Evolutionary conservation across 345 rosid genomes (phyloP), one percentile per base, ranked within the genome.

Genomic region (Citrus medica): DNA sequence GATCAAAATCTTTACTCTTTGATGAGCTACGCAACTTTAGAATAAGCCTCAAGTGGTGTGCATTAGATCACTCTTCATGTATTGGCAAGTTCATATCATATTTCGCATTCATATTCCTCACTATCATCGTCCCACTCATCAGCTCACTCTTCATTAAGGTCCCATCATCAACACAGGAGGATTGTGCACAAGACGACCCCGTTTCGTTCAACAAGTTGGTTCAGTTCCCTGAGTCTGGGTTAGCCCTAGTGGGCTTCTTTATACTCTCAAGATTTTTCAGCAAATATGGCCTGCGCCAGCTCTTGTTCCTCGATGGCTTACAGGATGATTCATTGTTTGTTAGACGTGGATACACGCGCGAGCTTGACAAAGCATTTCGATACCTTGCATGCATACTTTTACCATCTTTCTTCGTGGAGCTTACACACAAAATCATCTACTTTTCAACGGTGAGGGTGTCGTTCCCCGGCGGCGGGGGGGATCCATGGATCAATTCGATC

Each of bases 51-150:
- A 85, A 79, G 73, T 90, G 90, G 90, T 90, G 91, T 9, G 88
- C 93, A 2, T 87, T 93, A 35, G 91, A 93, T 68, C 98, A 93
- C 82, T 87, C 94, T 67, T 78, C 96, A 30, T 68, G 80, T 79
- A 9, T 37, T 2, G 92, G 93, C 30, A 90, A 74, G 81, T 77
- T 65, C 64, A 22, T 90, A n/a, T 92, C 97, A 7, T 85, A 84
- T 75, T 40, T 84, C 82, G 69, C 83, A 0, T 89, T 90, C 79
- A 35, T 81, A 6, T 80, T 86, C 72, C 84, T 92, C 70, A 62
- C 92, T 53, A 48, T 90, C 59, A 1, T 88, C 0, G 79, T 85
- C 72, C 97, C 98, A 4, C 53, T 86, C 68, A n/a, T 82, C 12
- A 76, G 79, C 70, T 80, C 83, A 79, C 42, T 88, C 33, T 80